Base-by-base conservation (phyloP, 2,329 filamentous ascomycete genomes). In the Fusarium sambucinum region DNA sequence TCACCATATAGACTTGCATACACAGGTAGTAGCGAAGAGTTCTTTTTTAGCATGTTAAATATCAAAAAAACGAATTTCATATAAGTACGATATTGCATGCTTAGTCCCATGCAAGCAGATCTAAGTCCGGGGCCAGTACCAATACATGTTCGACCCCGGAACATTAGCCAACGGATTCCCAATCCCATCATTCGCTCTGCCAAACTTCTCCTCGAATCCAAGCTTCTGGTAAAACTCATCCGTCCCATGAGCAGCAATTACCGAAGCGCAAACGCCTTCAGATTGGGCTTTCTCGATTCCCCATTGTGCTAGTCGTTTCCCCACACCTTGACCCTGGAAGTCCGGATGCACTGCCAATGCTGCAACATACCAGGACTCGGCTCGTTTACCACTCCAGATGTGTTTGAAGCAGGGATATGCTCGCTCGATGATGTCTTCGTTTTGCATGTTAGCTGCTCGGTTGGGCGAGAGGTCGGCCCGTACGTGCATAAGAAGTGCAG, bases 291-390 rank as follows among this genome's bases (percentile, higher is more conserved):
- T 68, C 1, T 79, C 70, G 1, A 84, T 64, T 0, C 82, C 82
- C 80, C 80, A 83, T 25, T 72, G 55, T 13, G 82, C 80, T 10
- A 85, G 75, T 25, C 66, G 67, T 7, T 73, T 74, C 1, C 81
- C 82, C 13, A 79, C 55, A 3, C 77, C 78, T 38, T 68, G 68
- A 6, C 78, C 75, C 45, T 83, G 80, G 29, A 75, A 77, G 7
- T 76, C 74, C 1, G 82, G 82, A 45, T 80, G 76, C 2, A 81
- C 74, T n/a, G 74, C 76, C 10, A 81, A 66, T 3, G 75, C 54
- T 6, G 79, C 75, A 5, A 84, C 74, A 48, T 78, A 80, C 79
- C 78, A 83, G 0, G 69, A 69, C 17, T 72, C 69, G 5, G 59
- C 52, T 13, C 69, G 69, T 14, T 68, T 66, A 17, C 63, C 64